phyloP scores from a whole-genome alignment of 331 rosid genomes.

The Saraca asoca region DNA sequence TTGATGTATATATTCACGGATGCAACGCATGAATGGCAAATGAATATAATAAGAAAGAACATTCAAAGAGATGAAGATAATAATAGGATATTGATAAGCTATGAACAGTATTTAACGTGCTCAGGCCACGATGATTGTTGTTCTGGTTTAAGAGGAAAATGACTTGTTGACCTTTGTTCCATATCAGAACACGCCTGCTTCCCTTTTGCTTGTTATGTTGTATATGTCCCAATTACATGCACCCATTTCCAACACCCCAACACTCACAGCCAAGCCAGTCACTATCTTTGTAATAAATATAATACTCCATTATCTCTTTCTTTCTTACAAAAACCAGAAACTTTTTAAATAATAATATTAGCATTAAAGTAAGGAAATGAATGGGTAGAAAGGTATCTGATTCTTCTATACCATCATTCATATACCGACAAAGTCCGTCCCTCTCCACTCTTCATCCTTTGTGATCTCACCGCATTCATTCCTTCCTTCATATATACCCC shows the following conservation, averaged over 20 bases:
- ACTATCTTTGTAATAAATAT: constrained; percentile 19
- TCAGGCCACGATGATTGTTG: no score
- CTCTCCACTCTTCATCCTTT: constrained; percentile 28
- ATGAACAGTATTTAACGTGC: no score
- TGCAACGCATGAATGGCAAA: no score
- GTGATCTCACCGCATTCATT: constrained; percentile 21
- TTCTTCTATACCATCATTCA: constrained; percentile 56
- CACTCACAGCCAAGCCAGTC: not conserved
- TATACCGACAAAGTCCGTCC: constrained; percentile 46
- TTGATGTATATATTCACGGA: no score
- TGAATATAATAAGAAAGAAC: no score
- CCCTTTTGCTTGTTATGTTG: no score
- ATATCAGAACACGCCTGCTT: no score
- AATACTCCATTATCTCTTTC: constrained; percentile 26
- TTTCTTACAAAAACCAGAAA: constrained; percentile 7
- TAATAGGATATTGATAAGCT: no score
- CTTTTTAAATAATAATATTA: not conserved
- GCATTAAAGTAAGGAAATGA: not conserved
- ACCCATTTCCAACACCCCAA: constrained; percentile 1
- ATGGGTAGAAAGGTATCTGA: constrained; percentile 40
- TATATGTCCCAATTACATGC: constrained; percentile 25
- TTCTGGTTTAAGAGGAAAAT: no score
- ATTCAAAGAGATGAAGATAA: no score
- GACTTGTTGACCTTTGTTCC: no score
- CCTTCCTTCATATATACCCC: constrained; percentile 17